Evolutionary conservation across 352 stramenopile genomes (phyloP).

Genomic region (Phytophthora fragariae): DNA sequence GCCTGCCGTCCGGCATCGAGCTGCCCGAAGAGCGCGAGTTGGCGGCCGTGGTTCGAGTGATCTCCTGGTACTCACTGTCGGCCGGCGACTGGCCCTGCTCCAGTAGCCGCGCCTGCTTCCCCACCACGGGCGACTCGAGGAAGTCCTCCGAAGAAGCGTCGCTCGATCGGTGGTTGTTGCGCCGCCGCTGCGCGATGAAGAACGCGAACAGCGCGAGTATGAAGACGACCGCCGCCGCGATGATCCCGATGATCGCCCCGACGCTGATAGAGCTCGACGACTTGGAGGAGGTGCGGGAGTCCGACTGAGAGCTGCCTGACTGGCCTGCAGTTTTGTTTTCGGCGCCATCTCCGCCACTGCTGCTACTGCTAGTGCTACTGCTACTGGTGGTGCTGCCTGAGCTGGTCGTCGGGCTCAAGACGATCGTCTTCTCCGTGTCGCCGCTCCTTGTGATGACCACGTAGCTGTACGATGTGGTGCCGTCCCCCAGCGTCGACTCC

Average conservation of each 20-base stretch:
- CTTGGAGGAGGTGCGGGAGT: constrained; percentile 7
- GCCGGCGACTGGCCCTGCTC: constrained; percentile 9
- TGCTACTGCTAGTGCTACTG: neutral
- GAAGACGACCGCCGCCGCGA: constrained; percentile 32
- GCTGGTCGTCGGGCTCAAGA: constrained; percentile 16
- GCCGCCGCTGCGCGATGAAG: constrained; percentile 33
- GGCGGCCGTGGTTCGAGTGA: constrained; percentile 6
- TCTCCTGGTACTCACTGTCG: constrained; percentile 23
- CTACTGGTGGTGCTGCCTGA: neutral
- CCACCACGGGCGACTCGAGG: constrained; percentile 22
- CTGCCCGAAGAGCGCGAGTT: constrained; percentile 14
- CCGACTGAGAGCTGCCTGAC: constrained; percentile 18
- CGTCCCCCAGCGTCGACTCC: constrained; percentile 35
- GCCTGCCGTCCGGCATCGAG: constrained; percentile 7
- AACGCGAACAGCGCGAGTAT: constrained; percentile 38
- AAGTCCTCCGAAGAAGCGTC: constrained; percentile 17
- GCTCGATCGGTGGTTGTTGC: constrained; percentile 16
- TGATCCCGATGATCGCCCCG: constrained; percentile 31
- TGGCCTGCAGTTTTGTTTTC: constrained; percentile 2
- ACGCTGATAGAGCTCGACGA: constrained; percentile 19
- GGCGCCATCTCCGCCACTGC: neutral
- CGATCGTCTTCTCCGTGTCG: constrained; percentile 29
- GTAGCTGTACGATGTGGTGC: constrained; percentile 47
- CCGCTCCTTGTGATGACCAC: constrained; percentile 49
- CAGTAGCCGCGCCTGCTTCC: constrained; percentile 17